These are phyloP conservation scores for Porcisia hertigi DNA, from an alignment of 208 protist genomes.

Conservation along the genomic window DNA sequence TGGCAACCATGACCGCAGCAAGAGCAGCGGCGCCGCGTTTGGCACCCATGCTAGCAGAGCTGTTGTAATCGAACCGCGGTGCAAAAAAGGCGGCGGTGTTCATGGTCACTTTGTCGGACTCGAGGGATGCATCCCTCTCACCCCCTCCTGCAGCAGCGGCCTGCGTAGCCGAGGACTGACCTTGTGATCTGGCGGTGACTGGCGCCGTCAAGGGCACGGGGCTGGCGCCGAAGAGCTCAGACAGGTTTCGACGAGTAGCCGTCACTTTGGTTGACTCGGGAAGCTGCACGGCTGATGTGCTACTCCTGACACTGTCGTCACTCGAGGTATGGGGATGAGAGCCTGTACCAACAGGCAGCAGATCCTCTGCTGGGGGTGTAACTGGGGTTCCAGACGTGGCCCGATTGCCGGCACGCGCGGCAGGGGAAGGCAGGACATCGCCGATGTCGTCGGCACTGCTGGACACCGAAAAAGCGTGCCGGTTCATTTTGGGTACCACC, in stretches of 20 bases:
- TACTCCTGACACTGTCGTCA: not conserved
- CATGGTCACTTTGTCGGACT: not conserved
- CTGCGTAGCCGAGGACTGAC: not conserved
- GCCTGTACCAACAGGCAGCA: not conserved
- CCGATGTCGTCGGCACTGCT: slow-evolving; percentile 19
- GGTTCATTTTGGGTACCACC: slow-evolving; percentile 5
- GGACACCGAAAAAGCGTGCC: slow-evolving; percentile 8
- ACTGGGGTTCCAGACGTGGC: not conserved
- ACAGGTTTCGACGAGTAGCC: slow-evolving; percentile 23
- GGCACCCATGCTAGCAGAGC: not conserved
- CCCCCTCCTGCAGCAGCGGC: not conserved
- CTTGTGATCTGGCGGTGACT: too few relatives aligned
- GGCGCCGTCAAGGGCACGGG: not conserved
- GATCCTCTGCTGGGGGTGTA: not conserved
- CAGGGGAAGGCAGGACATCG: not conserved
- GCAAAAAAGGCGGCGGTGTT: slow-evolving; percentile 1
- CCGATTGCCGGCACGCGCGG: not conserved
- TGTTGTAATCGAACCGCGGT: slow-evolving; percentile 8
- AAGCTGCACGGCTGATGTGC: not conserved
- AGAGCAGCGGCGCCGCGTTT: not conserved
- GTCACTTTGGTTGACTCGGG: slow-evolving; percentile 17
- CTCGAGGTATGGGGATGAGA: not conserved
- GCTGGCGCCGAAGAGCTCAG: slow-evolving; percentile 19
- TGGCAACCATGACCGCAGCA: not conserved
- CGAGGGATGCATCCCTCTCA: not conserved